Evolutionary conservation across 352 stramenopile species (phyloP).

Genomic region (Pythium dissotocum): DNA sequence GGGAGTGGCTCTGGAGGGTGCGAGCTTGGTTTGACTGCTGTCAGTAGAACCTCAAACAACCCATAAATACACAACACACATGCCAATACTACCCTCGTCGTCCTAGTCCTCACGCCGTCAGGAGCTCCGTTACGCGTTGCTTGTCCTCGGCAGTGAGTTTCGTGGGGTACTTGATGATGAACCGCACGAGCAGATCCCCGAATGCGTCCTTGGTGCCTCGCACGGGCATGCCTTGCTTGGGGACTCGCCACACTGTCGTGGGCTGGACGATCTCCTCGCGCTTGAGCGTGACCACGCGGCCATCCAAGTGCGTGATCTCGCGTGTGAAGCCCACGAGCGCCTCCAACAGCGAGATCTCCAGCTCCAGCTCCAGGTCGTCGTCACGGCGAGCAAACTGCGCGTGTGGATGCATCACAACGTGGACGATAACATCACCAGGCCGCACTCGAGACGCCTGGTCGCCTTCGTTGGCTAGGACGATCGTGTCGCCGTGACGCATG

Average conservation of each 20-base stretch:
- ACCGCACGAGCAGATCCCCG: slow-evolving; percentile 90
- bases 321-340: slow-evolving; percentile 90
- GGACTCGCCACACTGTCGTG: slow-evolving; percentile 79
- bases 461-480: slow-evolving; percentile 29
- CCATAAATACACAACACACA: slow-evolving; percentile 2
- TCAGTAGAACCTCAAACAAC: slow-evolving; percentile 2
- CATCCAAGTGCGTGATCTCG: slow-evolving; percentile 89
- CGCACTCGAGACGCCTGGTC: slow-evolving; percentile 26
- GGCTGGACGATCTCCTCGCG: slow-evolving; percentile 81
- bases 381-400: slow-evolving; percentile 83
- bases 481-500: slow-evolving; percentile 38
- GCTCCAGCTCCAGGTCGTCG: slow-evolving; percentile 89
- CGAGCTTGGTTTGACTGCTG: not conserved
- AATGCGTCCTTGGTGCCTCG: slow-evolving; percentile 48
- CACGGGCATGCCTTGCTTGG: slow-evolving; percentile 91
- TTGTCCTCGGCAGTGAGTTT: slow-evolving; percentile 31
- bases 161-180: slow-evolving; percentile 91
- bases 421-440: slow-evolving; percentile 36
- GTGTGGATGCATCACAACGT: slow-evolving; percentile 44
- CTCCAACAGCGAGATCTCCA: slow-evolving; percentile 93
- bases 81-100: not conserved
- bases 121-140: slow-evolving; percentile 11
- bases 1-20: not conserved
- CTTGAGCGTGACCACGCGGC: slow-evolving; percentile 72
- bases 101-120: slow-evolving; percentile 4